A percentile compares a stretch with the other conserved stretches of the same genome.
Evolutionary conservation across 192 early-diverging fungal species (phyloP).

Genomic region (Gryganskiella cystojenkinii): DNA sequence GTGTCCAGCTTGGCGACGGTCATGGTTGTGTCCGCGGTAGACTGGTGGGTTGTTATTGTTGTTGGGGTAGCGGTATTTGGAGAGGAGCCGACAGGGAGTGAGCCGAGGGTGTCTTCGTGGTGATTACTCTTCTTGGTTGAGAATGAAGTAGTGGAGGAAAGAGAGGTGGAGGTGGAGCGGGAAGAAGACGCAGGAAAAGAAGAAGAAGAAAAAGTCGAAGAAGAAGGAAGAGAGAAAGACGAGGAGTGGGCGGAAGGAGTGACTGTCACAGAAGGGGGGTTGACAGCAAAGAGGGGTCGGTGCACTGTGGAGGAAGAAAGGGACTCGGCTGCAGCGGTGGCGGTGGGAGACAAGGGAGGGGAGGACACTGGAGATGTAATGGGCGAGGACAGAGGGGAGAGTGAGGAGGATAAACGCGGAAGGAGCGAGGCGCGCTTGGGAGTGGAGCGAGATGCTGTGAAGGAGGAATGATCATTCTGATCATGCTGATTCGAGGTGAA

Average conservation of each 20-base stretch:
- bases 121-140: too few relatives aligned
- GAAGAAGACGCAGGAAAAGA: conserved; percentile 3
- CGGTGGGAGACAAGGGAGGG: not conserved
- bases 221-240: conserved; percentile 8
- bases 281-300: not conserved
- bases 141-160: not conserved
- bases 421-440: conserved; percentile 16
- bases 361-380: conserved; percentile 12
- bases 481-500: too few relatives aligned
- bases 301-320: conserved; percentile 5
- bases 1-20: conserved; percentile 38
- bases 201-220: conserved; percentile 1
- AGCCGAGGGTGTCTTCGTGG: not conserved
- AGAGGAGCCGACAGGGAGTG: not conserved
- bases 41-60: not conserved
- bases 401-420: conserved; percentile 10
- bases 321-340: not conserved
- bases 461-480: too few relatives aligned
- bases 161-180: conserved; percentile 8
- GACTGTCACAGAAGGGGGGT: not conserved
- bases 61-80: not conserved
- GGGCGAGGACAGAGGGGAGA: conserved; percentile 4
- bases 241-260: conserved; percentile 5
- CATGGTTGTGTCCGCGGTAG: conserved; percentile 1
- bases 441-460: not conserved